phyloP scores from a whole-genome alignment of 129 eudicot species.

The Tanacetum coccineum region DNA sequence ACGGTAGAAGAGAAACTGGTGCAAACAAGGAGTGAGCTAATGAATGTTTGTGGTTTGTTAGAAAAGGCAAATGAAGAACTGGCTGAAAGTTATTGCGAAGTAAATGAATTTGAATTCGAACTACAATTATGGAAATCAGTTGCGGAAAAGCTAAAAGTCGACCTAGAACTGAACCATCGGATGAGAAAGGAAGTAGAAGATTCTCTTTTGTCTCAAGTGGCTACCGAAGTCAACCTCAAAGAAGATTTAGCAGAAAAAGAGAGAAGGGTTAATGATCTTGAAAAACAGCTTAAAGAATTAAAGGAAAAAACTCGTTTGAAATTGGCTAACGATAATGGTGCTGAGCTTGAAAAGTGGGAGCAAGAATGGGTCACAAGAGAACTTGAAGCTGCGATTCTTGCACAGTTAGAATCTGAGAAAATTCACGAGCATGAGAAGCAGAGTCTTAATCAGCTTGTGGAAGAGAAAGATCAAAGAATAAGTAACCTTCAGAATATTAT shows the following conservation, averaged over 20 bases:
- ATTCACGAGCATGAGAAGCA: constrained; percentile 35
- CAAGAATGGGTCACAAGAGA: constrained; percentile 57
- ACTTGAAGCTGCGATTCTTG: constrained; percentile 56
- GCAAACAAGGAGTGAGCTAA: constrained; percentile 37
- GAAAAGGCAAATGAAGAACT: constrained; percentile 55
- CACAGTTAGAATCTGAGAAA: constrained; percentile 40
- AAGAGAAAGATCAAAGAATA: constrained; percentile 57
- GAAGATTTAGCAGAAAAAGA: constrained; percentile 64
- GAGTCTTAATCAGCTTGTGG: constrained; percentile 45
- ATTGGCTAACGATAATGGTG: constrained; percentile 7
- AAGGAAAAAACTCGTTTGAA: constrained; percentile 10
- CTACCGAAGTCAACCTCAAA: constrained; percentile 58
- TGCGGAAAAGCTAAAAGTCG: constrained; percentile 48
- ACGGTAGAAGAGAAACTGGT: constrained; percentile 33
- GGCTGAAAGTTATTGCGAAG: constrained; percentile 45
- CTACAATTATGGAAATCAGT: constrained; percentile 64
- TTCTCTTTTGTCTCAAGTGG: constrained; percentile 73
- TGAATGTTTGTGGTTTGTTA: constrained; percentile 39
- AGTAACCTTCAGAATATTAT: constrained; percentile 49
- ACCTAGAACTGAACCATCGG: constrained; percentile 41
- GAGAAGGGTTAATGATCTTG: constrained; percentile 41
- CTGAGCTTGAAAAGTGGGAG: constrained; percentile 28
- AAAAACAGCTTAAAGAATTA: constrained; percentile 37
- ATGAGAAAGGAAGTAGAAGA: constrained; percentile 61
- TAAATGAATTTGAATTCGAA: constrained; percentile 65